These are phyloP conservation scores for Fusarium cicatricum DNA, from an alignment of 2,329 filamentous ascomycete genomes.

Conservation along the genomic window DNA sequence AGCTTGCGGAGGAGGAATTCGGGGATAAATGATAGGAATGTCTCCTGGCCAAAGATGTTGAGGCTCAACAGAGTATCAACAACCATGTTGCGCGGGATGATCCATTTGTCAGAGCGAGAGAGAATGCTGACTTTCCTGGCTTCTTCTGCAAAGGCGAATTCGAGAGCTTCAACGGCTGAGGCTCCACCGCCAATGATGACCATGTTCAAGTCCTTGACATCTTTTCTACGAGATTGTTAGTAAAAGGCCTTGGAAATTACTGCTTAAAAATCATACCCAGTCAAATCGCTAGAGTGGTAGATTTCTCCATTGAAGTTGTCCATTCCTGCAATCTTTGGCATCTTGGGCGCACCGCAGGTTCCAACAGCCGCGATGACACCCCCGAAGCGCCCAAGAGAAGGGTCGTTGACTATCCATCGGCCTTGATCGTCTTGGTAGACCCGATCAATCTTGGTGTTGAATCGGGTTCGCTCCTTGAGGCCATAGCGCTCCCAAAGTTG, in stretches of 20 bases:
- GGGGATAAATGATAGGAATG: constrained; percentile 77
- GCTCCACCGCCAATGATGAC: constrained; percentile 82
- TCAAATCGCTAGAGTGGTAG: constrained; percentile 78
- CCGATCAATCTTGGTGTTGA: constrained; percentile 73
- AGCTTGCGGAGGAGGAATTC: constrained; percentile 77
- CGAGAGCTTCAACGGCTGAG: constrained; percentile 82
- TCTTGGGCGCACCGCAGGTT: constrained; percentile 81
- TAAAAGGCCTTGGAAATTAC: rapidly evolving
- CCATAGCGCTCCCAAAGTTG: constrained; percentile 79
- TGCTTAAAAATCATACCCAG: constrained; percentile 54
- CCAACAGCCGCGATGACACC: constrained; percentile 81
- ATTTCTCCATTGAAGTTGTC: constrained; percentile 76
- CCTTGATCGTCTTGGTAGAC: constrained; percentile 74
- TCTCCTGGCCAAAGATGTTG: constrained; percentile 84
- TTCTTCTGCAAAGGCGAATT: constrained; percentile 74
- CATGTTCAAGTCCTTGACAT: constrained; percentile 77
- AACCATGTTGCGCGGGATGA: constrained; percentile 81
- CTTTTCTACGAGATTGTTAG: constrained; percentile 57
- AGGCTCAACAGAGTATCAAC: constrained; percentile 77
- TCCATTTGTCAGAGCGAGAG: constrained; percentile 84
- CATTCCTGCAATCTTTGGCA: constrained; percentile 74
- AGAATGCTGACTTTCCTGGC: constrained; percentile 77
- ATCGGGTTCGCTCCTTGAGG: constrained; percentile 74
- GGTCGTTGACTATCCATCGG: constrained; percentile 80
- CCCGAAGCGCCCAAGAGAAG: constrained; percentile 76